Percentiles rank a stretch among this genome's conserved stretches.
Conservation (phyloP, 495 filamentous ascomycete genomes). For the Aspergillus steynii region DNA sequence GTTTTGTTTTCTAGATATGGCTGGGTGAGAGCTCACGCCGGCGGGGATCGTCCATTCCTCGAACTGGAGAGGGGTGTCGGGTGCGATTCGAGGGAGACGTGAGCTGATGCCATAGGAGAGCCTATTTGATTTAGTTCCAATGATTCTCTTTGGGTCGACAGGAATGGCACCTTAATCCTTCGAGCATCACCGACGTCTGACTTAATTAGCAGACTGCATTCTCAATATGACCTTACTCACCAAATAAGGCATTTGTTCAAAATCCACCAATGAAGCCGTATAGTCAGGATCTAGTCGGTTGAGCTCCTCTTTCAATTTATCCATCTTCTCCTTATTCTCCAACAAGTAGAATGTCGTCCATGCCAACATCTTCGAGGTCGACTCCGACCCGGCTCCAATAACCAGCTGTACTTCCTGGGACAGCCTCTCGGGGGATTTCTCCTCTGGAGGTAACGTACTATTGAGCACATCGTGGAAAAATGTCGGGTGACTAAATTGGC, state of each 20-base stretch:
- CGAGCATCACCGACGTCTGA: slow-evolving; percentile 32
- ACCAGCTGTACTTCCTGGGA: slow-evolving; percentile 44
- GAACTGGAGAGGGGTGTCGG: slow-evolving; percentile 36
- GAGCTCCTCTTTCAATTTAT: slow-evolving; percentile 32
- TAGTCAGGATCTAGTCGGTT: slow-evolving; percentile 18
- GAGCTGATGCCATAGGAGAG: slow-evolving; percentile 34
- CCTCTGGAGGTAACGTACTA: slow-evolving; percentile 39
- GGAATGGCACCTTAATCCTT: slow-evolving; percentile 27
- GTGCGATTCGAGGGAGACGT: slow-evolving; percentile 35
- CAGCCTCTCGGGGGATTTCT: slow-evolving; percentile 34
- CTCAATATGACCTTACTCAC: slow-evolving; percentile 8
- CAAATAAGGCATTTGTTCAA: slow-evolving; percentile 38
- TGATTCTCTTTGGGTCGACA: not conserved
- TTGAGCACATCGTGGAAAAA: slow-evolving; percentile 46
- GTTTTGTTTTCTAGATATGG: not conserved
- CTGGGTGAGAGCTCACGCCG: slow-evolving; percentile 23
- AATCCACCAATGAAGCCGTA: slow-evolving; percentile 27
- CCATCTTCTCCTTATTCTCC: slow-evolving; percentile 31
- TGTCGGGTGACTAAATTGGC: slow-evolving; percentile 28
- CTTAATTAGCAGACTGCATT: not conserved
- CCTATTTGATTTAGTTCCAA: slow-evolving; percentile 10
- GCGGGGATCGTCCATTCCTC: slow-evolving; percentile 47
- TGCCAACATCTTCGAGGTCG: slow-evolving; percentile 40
- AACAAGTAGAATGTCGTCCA: slow-evolving; percentile 44
- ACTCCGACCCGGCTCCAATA: slow-evolving; percentile 49